Conservation (phyloP, 2,329 filamentous ascomycete genomes). For the Scedosporium dehoogii region DNA sequence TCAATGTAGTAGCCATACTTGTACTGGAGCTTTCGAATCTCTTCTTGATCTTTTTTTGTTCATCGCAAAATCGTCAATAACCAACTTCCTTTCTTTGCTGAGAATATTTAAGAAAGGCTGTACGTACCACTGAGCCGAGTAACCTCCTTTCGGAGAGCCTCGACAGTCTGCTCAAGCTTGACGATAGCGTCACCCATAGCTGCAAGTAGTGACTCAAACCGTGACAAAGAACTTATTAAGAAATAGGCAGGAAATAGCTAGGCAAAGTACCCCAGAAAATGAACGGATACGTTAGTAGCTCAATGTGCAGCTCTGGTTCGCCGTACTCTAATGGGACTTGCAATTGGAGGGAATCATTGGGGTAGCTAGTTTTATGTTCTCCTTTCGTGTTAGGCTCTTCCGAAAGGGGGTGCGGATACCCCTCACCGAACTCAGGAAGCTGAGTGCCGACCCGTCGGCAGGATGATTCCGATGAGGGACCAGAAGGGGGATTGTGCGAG, state of each 20-base stretch:
- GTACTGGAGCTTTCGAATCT: constrained; percentile 44
- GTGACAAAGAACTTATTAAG: constrained; percentile 1
- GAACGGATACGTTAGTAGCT: no score
- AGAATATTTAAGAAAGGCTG: no score
- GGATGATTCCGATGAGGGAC: neutral
- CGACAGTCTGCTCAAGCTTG: constrained; percentile 11
- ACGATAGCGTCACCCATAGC: neutral
- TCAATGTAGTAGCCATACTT: constrained; percentile 51
- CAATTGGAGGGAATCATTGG: neutral
- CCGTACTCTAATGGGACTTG: neutral
- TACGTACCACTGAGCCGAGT: constrained; percentile 13
- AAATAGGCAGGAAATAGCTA: neutral
- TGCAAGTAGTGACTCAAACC: neutral
- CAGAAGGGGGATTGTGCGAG: neutral
- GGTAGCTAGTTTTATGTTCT: neutral
- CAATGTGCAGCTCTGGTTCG: neutral
- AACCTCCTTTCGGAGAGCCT: constrained; percentile 11
- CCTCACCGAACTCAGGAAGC: neutral
- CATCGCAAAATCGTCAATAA: neutral
- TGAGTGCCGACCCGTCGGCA: neutral
- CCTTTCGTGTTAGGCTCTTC: neutral
- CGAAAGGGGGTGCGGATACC: neutral
- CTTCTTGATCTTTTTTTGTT: constrained; percentile 36
- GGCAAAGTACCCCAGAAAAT: neutral
- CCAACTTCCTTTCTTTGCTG: neutral